Evolutionary conservation across 2,329 filamentous ascomycete genomes (phyloP).

Genomic region (Ophiocordyceps robertsii): DNA sequence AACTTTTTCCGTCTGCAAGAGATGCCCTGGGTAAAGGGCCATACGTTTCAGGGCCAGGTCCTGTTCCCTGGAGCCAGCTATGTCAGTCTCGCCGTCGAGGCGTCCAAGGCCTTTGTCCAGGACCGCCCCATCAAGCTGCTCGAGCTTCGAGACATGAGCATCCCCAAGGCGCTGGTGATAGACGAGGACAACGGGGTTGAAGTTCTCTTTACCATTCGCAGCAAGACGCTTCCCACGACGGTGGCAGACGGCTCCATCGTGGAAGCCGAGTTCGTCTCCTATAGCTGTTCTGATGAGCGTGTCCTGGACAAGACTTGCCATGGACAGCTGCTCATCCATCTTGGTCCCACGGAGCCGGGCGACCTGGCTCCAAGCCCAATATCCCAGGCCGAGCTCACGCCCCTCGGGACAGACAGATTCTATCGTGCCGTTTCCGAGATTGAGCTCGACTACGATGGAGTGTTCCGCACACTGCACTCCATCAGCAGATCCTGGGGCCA

Average conservation of each 20-base stretch:
- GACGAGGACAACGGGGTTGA: background rate
- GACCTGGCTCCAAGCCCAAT: background rate
- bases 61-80: conserved; percentile 25
- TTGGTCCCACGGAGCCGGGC: background rate
- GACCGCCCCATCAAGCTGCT: background rate
- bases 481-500: background rate
- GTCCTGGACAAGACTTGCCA: background rate
- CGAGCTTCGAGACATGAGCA: background rate
- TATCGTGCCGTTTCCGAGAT: background rate
- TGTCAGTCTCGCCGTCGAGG: conserved; percentile 16
- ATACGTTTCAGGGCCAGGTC: conserved; percentile 7
- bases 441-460: background rate
- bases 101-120: conserved; percentile 1
- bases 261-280: background rate
- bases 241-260: background rate
- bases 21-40: conserved; percentile 18
- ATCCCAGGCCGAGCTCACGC: background rate
- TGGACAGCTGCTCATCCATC: background rate
- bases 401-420: conserved; percentile 1
- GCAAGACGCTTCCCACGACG: background rate
- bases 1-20: conserved; percentile 9
- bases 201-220: background rate
- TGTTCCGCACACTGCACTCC: background rate
- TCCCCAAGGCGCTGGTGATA: background rate
- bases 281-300: background rate